Percentiles rank a stretch among this genome's conserved stretches.
phyloP scores from a whole-genome alignment of 2,329 filamentous ascomycete species.

The Exophiala mesophila region DNA sequence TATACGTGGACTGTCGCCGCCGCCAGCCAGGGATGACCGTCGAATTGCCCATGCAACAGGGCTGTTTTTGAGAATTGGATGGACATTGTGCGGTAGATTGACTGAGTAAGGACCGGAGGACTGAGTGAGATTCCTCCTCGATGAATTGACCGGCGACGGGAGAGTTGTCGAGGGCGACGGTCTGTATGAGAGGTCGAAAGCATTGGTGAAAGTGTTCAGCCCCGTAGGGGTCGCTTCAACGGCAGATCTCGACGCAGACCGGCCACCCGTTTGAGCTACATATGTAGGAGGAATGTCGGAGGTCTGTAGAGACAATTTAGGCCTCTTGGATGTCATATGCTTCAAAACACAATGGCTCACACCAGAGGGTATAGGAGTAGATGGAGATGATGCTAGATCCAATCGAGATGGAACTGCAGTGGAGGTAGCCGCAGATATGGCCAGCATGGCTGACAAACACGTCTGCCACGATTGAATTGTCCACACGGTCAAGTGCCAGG shows the following conservation, averaged over 20 bases:
- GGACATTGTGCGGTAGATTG: slow-evolving; percentile 40
- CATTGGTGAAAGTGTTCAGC: slow-evolving; percentile 59
- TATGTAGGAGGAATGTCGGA: slow-evolving; percentile 46
- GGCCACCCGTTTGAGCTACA: slow-evolving; percentile 49
- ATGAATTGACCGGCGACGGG: slow-evolving; percentile 28
- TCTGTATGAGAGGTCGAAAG: slow-evolving; percentile 46
- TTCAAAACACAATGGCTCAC: slow-evolving; percentile 9
- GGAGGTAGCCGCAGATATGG: slow-evolving; percentile 13
- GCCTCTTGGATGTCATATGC: slow-evolving; percentile 35
- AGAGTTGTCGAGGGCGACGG: slow-evolving; percentile 34
- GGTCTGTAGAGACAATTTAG: slow-evolving; percentile 60
- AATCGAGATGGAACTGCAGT: slow-evolving; percentile 15
- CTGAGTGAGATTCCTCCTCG: slow-evolving; percentile 23
- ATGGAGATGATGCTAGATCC: slow-evolving; percentile 4
- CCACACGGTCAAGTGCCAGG: no score
- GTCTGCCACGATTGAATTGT: no score
- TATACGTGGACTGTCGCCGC: slow-evolving; percentile 33
- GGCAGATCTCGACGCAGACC: slow-evolving; percentile 1
- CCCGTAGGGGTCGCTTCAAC: slow-evolving; percentile 52
- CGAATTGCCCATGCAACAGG: slow-evolving; percentile 33
- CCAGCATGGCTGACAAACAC: no score
- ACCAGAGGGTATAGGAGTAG: slow-evolving; percentile 1
- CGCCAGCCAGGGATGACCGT: slow-evolving; percentile 37
- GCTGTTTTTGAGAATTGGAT: slow-evolving; percentile 46
- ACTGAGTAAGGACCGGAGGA: slow-evolving; percentile 31